Evolutionary conservation across 179 eudicot species (phyloP).

Genomic region (Gypsophila paniculata): DNA sequence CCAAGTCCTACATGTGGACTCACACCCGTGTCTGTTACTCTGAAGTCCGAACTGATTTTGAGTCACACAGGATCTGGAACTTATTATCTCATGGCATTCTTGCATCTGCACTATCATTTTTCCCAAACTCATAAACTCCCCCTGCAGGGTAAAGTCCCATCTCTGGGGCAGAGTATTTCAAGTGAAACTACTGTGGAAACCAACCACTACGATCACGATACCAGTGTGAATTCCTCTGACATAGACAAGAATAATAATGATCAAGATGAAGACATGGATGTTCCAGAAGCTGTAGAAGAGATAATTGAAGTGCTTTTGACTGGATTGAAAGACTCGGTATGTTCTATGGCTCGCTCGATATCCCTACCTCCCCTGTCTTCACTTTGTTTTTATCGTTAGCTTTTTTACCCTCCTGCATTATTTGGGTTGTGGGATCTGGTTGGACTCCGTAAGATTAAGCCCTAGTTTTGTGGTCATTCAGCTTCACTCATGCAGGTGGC

Average conservation of each 20-base stretch:
- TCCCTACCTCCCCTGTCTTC: not conserved
- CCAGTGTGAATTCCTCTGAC: slow-evolving; percentile 27
- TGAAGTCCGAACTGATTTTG: too few species aligned
- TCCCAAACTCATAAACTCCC: not conserved
- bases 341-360: slow-evolving; percentile 37
- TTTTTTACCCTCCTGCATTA: not conserved
- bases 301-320: slow-evolving; percentile 75
- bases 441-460: not conserved
- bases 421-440: not conserved
- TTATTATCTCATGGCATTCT: slow-evolving; percentile 14
- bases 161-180: slow-evolving; percentile 48
- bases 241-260: slow-evolving; percentile 31
- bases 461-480: not conserved
- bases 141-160: slow-evolving; percentile 61
- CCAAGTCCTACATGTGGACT: too few species aligned
- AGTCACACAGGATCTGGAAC: not conserved
- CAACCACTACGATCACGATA: slow-evolving; percentile 28
- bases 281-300: slow-evolving; percentile 87
- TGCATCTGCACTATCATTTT: not conserved
- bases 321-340: slow-evolving; percentile 92
- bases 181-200: slow-evolving; percentile 28
- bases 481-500: not conserved
- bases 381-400: not conserved
- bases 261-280: slow-evolving; percentile 87
- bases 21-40: too few species aligned